Conservation (phyloP, 352 stramenopile genomes). For the Pythium guiyangense region DNA sequence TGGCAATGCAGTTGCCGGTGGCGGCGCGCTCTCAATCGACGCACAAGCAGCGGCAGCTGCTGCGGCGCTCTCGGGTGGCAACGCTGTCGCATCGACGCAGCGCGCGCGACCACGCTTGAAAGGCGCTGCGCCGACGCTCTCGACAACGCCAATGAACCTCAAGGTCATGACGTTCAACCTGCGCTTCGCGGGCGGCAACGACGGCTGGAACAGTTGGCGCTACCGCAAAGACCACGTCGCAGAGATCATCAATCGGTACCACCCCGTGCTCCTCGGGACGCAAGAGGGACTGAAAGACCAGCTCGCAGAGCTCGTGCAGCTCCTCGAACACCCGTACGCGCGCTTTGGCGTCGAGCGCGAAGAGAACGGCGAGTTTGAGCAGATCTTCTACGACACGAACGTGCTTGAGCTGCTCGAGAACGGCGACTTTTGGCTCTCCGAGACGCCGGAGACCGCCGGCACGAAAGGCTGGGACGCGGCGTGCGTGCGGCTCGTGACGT, state of each 20-base stretch:
- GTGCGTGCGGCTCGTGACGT: slow-evolving; percentile 69
- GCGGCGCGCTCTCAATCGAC: slow-evolving; percentile 23
- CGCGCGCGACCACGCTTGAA: slow-evolving; percentile 31
- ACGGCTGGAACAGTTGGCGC: slow-evolving; percentile 62
- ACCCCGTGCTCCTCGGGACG: slow-evolving; percentile 65
- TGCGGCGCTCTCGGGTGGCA: slow-evolving; percentile 24
- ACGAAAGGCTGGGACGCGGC: slow-evolving; percentile 62
- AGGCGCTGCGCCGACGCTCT: slow-evolving; percentile 16
- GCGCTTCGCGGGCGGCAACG: slow-evolving; percentile 56
- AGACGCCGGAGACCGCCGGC: slow-evolving; percentile 46
- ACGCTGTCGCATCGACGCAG: background rate
- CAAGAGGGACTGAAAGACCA: slow-evolving; percentile 72
- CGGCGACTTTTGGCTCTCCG: slow-evolving; percentile 78
- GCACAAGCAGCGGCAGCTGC: slow-evolving; percentile 25
- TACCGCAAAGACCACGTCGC: slow-evolving; percentile 72
- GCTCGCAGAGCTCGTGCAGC: slow-evolving; percentile 45
- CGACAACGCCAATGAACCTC: slow-evolving; percentile 40
- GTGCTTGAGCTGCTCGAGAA: slow-evolving; percentile 50
- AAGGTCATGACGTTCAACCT: slow-evolving; percentile 87
- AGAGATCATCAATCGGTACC: slow-evolving; percentile 71
- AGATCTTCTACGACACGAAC: slow-evolving; percentile 73
- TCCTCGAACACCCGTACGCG: slow-evolving; percentile 60
- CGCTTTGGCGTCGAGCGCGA: slow-evolving; percentile 70
- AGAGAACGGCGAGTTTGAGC: slow-evolving; percentile 69
- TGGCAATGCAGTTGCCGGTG: background rate